phyloP scores from a whole-genome alignment of 2,329 filamentous ascomycete species.

The Sarocladium brachiariae region DNA sequence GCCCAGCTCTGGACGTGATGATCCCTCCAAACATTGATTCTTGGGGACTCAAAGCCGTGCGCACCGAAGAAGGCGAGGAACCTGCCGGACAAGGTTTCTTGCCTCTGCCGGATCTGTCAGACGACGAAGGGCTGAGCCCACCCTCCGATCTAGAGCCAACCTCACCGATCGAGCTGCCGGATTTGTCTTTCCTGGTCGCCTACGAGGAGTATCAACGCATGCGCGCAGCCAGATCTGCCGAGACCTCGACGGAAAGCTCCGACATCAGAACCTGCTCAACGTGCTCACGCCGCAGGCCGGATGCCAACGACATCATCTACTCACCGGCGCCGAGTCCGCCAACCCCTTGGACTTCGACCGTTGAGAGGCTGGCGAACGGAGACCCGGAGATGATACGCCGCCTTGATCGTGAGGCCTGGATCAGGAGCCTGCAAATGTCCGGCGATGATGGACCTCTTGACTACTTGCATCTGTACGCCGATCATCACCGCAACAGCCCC shows the following conservation, averaged over 20 bases:
- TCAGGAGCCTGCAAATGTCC: not conserved
- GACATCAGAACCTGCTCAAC: not conserved
- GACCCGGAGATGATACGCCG: not conserved
- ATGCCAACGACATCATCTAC: not conserved
- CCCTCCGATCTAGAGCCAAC: not conserved
- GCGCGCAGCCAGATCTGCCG: not conserved
- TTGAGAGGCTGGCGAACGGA: not conserved
- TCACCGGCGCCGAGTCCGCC: not conserved
- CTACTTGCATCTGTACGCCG: not conserved
- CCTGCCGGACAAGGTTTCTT: too few relatives aligned
- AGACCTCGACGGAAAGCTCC: not conserved
- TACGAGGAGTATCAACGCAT: not conserved
- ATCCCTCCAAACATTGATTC: not conserved
- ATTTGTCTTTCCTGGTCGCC: not conserved
- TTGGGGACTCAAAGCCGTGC: not conserved
- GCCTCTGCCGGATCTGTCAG: too few relatives aligned
- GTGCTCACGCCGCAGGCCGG: not conserved
- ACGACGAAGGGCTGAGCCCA: not conserved
- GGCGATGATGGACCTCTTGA: not conserved
- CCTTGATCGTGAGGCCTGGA: not conserved
- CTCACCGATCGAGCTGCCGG: not conserved
- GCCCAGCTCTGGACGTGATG: not conserved
- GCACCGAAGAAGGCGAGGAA: not conserved
- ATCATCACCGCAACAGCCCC: not conserved
- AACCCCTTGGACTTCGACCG: not conserved